Evolutionary conservation across 768 basidiomycete species (phyloP).

Genomic region (Naematelia aurantialba): DNA sequence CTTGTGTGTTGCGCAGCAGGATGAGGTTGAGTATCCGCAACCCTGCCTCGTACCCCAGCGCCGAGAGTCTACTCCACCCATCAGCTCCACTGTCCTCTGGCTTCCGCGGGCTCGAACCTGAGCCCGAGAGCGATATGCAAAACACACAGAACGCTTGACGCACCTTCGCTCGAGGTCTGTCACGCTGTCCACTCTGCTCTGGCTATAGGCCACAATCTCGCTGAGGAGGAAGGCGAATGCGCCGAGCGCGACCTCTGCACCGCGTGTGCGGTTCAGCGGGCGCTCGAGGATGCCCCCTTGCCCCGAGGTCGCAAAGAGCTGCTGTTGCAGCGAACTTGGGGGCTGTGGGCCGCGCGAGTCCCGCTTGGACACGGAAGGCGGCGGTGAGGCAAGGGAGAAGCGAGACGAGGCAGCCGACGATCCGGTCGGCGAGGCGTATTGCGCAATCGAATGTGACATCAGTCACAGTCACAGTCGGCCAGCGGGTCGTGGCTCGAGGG

Average conservation of each 20-base stretch:
- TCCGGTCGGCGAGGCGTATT: constrained; percentile 6
- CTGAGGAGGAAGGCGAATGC: constrained; percentile 89
- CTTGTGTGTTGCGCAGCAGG: constrained; percentile 45
- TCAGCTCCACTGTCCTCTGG: no score
- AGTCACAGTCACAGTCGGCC: constrained; percentile 1
- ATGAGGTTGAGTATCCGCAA: constrained; percentile 62
- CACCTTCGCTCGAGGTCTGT: constrained; percentile 91
- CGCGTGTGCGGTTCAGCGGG: constrained; percentile 78
- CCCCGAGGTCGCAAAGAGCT: constrained; percentile 11
- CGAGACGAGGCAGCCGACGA: constrained; percentile 24
- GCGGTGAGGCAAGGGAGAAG: constrained; percentile 26
- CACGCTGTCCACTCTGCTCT: constrained; percentile 89
- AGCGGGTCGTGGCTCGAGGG: no score
- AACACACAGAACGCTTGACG: constrained; percentile 25
- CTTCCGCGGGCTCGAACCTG: no score
- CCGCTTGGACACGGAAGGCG: constrained; percentile 13
- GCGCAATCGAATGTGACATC: constrained; percentile 9
- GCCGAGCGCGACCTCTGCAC: constrained; percentile 73
- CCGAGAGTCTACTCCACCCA: constrained; percentile 79
- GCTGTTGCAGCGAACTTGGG: constrained; percentile 26
- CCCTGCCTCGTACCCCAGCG: constrained; percentile 88
- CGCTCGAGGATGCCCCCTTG: constrained; percentile 69
- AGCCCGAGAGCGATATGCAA: no score
- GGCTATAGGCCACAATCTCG: constrained; percentile 91
- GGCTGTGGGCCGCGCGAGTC: constrained; percentile 4